A percentile compares a stretch with the other conserved stretches of the same genome.
phyloP scores from a whole-genome alignment of 495 filamentous ascomycete genomes.

The Tuber indicum region DNA sequence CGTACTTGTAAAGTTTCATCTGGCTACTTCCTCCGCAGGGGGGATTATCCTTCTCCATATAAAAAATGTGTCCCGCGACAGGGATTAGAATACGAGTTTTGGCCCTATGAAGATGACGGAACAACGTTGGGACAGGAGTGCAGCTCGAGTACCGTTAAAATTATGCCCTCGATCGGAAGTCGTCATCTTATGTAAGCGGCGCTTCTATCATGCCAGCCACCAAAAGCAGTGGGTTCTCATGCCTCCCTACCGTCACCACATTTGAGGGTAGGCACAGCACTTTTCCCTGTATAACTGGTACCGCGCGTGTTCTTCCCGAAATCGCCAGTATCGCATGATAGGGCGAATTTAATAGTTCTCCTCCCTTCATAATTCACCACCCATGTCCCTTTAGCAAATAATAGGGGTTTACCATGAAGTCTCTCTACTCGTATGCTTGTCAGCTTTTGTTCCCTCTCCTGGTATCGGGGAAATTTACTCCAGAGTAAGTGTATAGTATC shows the following conservation, averaged over 20 bases:
- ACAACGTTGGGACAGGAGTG: not conserved
- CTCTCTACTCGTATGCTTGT: not conserved
- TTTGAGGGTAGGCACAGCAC: not conserved
- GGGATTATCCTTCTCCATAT: not conserved
- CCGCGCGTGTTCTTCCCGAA: not conserved
- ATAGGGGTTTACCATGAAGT: not conserved
- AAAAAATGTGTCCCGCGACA: not conserved
- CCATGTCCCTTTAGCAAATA: not conserved
- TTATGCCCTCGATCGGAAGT: not conserved
- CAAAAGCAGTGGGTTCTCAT: not conserved
- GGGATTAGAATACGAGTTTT: not conserved
- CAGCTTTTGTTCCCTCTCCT: not conserved
- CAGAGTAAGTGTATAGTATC: slow-evolving; percentile 17
- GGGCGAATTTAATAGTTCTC: not conserved
- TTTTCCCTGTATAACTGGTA: not conserved
- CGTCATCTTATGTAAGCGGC: not conserved
- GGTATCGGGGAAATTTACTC: slow-evolving; percentile 23
- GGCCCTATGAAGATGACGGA: not conserved
- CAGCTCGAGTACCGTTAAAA: too few relatives aligned
- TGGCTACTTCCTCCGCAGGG: not conserved
- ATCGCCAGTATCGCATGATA: not conserved
- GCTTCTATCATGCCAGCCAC: not conserved
- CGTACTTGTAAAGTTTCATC: not conserved
- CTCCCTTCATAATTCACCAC: not conserved
- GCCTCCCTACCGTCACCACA: not conserved